Evolutionary conservation across 257 asterid genomes (phyloP).

Genomic region (Echites panduratus): DNA sequence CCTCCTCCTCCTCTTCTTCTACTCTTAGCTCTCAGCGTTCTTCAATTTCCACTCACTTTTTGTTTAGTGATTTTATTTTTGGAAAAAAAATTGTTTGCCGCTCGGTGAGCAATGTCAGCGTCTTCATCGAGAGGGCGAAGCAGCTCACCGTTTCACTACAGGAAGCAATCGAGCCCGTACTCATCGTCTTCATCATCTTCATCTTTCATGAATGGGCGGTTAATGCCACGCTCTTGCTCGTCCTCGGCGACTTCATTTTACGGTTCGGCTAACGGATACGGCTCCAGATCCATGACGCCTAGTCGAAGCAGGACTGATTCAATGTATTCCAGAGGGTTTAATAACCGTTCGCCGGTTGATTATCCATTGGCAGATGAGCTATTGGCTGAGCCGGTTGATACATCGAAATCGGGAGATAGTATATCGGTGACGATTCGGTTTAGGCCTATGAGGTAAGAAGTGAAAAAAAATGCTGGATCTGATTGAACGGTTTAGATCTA

Average conservation of each 20-base stretch:
- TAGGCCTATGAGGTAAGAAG: slow-evolving; percentile 84
- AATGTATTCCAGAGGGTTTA: slow-evolving; percentile 29
- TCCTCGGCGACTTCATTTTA: slow-evolving; percentile 58
- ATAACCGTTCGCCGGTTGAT: slow-evolving; percentile 48
- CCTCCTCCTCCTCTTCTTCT: slow-evolving; percentile 16
- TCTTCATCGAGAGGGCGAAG: slow-evolving; percentile 91
- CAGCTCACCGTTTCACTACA: slow-evolving; percentile 59
- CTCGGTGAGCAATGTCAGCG: slow-evolving; percentile 58
- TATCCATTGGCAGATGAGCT: slow-evolving; percentile 64
- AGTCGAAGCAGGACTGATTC: slow-evolving; percentile 37
- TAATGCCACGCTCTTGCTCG: slow-evolving; percentile 59
- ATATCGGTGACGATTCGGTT: slow-evolving; percentile 92
- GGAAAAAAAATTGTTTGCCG: background rate
- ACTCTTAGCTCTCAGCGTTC: slow-evolving; percentile 8
- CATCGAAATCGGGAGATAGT: slow-evolving; percentile 85
- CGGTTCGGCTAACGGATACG: slow-evolving; percentile 40
- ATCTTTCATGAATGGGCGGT: slow-evolving; percentile 62
- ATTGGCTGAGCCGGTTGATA: slow-evolving; percentile 49
- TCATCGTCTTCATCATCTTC: slow-evolving; percentile 86
- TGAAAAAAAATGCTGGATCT: slow-evolving; percentile 49
- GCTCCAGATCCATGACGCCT: slow-evolving; percentile 77
- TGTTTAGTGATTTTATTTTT: background rate
- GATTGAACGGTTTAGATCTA: slow-evolving; percentile 31
- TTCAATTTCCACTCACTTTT: background rate
- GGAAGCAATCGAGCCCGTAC: slow-evolving; percentile 71